A percentile compares a stretch with the other conserved stretches of the same genome.
Conservation (phyloP, 805 yeast species). For the Wickerhamomyces pijperi region DNA sequence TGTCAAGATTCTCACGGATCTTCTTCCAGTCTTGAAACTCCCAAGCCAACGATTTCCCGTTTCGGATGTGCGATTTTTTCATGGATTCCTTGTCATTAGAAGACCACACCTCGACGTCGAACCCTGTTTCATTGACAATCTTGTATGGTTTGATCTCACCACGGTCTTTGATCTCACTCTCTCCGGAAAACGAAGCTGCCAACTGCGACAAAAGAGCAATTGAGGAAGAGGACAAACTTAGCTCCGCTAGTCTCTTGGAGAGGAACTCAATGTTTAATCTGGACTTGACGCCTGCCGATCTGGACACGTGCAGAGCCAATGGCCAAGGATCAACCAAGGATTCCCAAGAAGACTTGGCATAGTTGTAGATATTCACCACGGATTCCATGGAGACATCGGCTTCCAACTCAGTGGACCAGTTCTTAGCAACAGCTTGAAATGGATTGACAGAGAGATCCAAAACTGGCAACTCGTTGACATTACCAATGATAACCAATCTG, state of each 20-base stretch:
- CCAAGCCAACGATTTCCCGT: slow-evolving; percentile 59
- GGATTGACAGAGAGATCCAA: slow-evolving; percentile 65
- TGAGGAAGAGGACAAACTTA: slow-evolving; percentile 73
- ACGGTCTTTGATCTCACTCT: slow-evolving; percentile 46
- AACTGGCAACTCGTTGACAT: slow-evolving; percentile 83
- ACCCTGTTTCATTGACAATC: slow-evolving; percentile 78
- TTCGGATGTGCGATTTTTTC: slow-evolving; percentile 25
- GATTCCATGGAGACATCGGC: slow-evolving; percentile 58
- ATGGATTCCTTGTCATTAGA: slow-evolving; percentile 14
- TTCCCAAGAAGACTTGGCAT: slow-evolving; percentile 89
- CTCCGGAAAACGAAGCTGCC: slow-evolving; percentile 42
- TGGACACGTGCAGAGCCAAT: slow-evolving; percentile 57
- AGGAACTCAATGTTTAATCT: slow-evolving; percentile 53
- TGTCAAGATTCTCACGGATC: slow-evolving; percentile 68
- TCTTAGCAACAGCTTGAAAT: slow-evolving; percentile 54
- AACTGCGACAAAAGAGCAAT: slow-evolving; percentile 69
- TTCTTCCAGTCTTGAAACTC: slow-evolving; percentile 90
- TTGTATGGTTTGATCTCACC: slow-evolving; percentile 77
- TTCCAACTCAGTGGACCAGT: slow-evolving; percentile 81
- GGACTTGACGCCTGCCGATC: slow-evolving; percentile 31
- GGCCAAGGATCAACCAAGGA: slow-evolving; percentile 88
- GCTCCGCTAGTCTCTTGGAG: slow-evolving; percentile 68
- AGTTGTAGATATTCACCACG: slow-evolving; percentile 69
- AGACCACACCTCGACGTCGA: slow-evolving; percentile 66
- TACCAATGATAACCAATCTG: slow-evolving; percentile 77